Evolutionary conservation across 768 basidiomycete genomes (phyloP).

Genomic region (Daedalea quercina): DNA sequence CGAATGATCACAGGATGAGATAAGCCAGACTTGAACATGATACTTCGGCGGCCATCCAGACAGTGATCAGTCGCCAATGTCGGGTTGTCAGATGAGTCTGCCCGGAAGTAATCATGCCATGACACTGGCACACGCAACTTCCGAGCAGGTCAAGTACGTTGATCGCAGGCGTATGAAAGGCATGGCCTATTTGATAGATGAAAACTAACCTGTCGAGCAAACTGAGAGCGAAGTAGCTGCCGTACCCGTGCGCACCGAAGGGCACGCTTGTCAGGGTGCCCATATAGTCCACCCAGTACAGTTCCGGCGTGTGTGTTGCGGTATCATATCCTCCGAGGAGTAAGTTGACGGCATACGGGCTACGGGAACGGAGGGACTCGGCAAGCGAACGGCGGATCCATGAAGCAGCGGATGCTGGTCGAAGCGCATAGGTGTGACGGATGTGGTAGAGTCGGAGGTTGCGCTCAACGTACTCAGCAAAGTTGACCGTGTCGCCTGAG

Average conservation of each 20-base stretch:
- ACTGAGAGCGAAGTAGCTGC: conserved; percentile 85
- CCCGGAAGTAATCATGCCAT: no score
- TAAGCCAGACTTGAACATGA: not conserved
- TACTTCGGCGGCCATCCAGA: no score
- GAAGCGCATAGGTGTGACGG: conserved; percentile 83
- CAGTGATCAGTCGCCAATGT: no score
- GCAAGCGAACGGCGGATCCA: conserved; percentile 94
- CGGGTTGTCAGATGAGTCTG: no score
- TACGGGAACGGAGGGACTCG: conserved; percentile 79
- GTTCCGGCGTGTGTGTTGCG: conserved; percentile 59
- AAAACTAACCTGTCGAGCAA: conserved; percentile 76
- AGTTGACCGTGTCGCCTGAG: conserved; percentile 87
- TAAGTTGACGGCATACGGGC: conserved; percentile 87
- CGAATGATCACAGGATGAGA: no score
- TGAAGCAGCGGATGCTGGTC: conserved; percentile 85
- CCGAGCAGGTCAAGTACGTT: no score
- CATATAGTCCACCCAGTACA: conserved; percentile 96
- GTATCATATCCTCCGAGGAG: conserved; percentile 91
- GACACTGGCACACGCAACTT: no score
- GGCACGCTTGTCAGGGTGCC: conserved; percentile 87
- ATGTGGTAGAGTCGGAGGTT: conserved; percentile 96
- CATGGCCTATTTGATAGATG: no score
- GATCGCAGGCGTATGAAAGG: no score
- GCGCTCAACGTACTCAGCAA: conserved; percentile 93
- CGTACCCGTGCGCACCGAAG: conserved; percentile 94